Base-by-base conservation (phyloP, 768 basidiomycete genomes). In the Hericium coralloides region DNA sequence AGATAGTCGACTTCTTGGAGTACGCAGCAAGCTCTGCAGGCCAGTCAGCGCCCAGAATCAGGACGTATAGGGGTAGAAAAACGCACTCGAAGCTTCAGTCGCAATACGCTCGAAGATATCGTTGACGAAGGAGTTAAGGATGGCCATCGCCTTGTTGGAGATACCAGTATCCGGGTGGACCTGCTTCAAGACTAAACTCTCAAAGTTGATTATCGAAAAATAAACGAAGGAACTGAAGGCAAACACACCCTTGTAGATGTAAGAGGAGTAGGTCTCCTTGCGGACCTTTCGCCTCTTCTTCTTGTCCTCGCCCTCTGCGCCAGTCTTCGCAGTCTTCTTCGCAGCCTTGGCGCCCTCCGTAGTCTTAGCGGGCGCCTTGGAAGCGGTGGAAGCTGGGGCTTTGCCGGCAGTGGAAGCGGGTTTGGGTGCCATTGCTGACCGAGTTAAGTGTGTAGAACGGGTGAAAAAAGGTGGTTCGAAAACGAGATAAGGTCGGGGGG, bases 1-100 rank as follows among this genome's bases (percentile, higher is more conserved):
- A 95, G 72, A 98, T 98, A 47, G 95, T 98, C 3, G 95, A 97
- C 75, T 97, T 95, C 83, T 98, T 95, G 56, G 95, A 97, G 81
- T 98, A 98, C 1, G 92, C 83, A 56, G 95, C 93, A 67, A 98
- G 92, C 75, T 95, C 90, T 92, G 65, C 23, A 38, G 2, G 2
- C 10, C 2, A 2, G n/a, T 56, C 54, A 59, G 1, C 2, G 2
- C 1, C 26, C 12, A 60, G n/a, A 23, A 22, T 26, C 8, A 43
- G 22, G 0, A 47, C 18, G 15, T 8, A 1, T 31, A 31, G 31
- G 22, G 17, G 41, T 1, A 17, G 17, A 4, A 18, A 25, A 37
- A 49, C 87, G 58, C 55, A 92, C 90, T 92, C 61, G 89, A 92
- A 52, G 92, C 91, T 65, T 92, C 91, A 14, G 83, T 85, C 4